phyloP scores from a whole-genome alignment of 2,329 filamentous ascomycete species.

The Aureobasidium mangrovei region DNA sequence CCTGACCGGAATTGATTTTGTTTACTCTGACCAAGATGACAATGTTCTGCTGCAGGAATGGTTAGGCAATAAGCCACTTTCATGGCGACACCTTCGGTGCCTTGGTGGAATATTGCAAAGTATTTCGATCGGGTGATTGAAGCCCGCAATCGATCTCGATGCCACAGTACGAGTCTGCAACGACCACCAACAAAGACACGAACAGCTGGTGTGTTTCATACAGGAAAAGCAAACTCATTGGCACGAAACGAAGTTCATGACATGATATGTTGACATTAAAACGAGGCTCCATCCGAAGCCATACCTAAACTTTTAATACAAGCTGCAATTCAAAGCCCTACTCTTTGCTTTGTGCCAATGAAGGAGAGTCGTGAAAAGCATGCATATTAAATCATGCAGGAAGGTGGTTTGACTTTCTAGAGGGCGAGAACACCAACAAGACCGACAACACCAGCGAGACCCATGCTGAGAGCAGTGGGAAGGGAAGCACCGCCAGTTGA shows the following conservation, averaged over 20 bases:
- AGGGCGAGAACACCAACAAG: conserved; percentile 36
- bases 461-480: conserved; percentile 32
- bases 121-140: too few relatives aligned
- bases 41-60: too few relatives aligned
- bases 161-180: background rate
- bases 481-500: conserved; percentile 24
- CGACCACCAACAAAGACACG: background rate
- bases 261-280: conserved; percentile 1
- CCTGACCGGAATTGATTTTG: too few relatives aligned
- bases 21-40: too few relatives aligned
- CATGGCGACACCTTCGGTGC: too few relatives aligned
- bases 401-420: conserved; percentile 21
- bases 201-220: too few relatives aligned
- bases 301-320: conserved; percentile 7
- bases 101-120: too few relatives aligned
- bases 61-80: too few relatives aligned
- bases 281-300: background rate
- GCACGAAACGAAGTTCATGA: background rate
- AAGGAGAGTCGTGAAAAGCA: background rate
- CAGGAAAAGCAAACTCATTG: background rate
- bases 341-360: background rate
- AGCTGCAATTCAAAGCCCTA: background rate
- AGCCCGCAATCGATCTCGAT: background rate
- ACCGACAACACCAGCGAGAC: conserved; percentile 33
- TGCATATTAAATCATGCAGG: background rate